A percentile compares a stretch with the other conserved stretches of the same genome.
phyloP scores from a whole-genome alignment of 176 grass and related monocot genomes.

The Saccharum spontaneum region DNA sequence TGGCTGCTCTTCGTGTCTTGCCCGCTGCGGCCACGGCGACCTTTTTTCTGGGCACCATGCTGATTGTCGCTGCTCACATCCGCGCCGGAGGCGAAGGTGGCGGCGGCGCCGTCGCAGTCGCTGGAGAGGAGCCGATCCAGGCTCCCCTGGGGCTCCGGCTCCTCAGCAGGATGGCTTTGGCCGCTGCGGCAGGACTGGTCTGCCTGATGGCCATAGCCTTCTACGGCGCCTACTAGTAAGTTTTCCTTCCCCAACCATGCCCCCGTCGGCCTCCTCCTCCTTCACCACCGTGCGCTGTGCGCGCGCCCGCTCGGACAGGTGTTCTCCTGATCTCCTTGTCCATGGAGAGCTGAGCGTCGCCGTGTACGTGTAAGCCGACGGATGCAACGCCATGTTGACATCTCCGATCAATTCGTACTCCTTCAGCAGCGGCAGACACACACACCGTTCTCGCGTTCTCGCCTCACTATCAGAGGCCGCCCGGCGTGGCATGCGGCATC shows the following conservation, averaged over 20 bases:
- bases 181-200: not conserved
- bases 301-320: too few species aligned
- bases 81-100: not conserved
- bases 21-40: not conserved
- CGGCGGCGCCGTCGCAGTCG: not conserved
- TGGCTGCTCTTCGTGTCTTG: not conserved
- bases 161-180: not conserved
- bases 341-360: not conserved
- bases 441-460: too few species aligned
- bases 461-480: too few species aligned
- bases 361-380: not conserved
- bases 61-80: not conserved
- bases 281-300: not conserved
- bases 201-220: not conserved
- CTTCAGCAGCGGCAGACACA: not conserved
- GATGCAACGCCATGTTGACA: not conserved
- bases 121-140: not conserved
- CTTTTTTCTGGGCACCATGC: not conserved
- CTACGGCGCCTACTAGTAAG: not conserved
- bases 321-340: not conserved
- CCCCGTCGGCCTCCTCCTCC: not conserved
- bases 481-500: not conserved
- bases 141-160: not conserved
- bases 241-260: not conserved
- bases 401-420: not conserved